Conservation (phyloP, 1,284 basidiomycete species). For the Exobasidium cylindrosporum region DNA sequence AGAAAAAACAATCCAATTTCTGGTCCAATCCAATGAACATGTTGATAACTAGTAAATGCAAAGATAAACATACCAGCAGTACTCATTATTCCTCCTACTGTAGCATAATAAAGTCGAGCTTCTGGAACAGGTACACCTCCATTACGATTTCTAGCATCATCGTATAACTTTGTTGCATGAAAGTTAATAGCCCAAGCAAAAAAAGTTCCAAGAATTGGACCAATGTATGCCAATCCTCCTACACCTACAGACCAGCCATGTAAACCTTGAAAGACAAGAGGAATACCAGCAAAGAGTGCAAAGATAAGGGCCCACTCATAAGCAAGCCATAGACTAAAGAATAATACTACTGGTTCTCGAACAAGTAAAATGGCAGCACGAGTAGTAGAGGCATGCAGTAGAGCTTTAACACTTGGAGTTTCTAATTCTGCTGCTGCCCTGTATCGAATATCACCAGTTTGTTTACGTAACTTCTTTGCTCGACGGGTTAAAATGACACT, state of each 20-base stretch:
- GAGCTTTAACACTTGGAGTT: constrained; percentile 46
- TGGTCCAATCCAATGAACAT: constrained; percentile 43
- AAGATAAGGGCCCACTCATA: constrained; percentile 18
- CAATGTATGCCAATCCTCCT: constrained; percentile 53
- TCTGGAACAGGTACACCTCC: constrained; percentile 40
- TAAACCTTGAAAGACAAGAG: constrained; percentile 53
- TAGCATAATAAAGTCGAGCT: constrained; percentile 41
- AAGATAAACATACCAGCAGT: constrained; percentile 45
- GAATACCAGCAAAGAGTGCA: constrained; percentile 38
- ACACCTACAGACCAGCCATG: constrained; percentile 50
- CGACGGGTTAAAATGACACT: constrained; percentile 48
- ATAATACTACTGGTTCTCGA: constrained; percentile 52
- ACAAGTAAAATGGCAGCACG: constrained; percentile 49
- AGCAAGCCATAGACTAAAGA: constrained; percentile 40
- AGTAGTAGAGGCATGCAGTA: constrained; percentile 48
- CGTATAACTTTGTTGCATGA: constrained; percentile 41
- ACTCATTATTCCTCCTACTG: constrained; percentile 31
- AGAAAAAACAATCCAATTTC: constrained; percentile 36
- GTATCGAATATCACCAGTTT: constrained; percentile 52
- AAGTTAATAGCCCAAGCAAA: constrained; percentile 44
- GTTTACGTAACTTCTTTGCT: constrained; percentile 50
- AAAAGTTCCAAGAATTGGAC: constrained; percentile 35
- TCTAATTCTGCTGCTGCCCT: constrained; percentile 54
- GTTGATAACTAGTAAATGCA: constrained; percentile 37
- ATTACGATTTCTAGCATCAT: constrained; percentile 30